Conservation (phyloP, 176 grass and related monocot species). For the Tuctoria greenei region DNA sequence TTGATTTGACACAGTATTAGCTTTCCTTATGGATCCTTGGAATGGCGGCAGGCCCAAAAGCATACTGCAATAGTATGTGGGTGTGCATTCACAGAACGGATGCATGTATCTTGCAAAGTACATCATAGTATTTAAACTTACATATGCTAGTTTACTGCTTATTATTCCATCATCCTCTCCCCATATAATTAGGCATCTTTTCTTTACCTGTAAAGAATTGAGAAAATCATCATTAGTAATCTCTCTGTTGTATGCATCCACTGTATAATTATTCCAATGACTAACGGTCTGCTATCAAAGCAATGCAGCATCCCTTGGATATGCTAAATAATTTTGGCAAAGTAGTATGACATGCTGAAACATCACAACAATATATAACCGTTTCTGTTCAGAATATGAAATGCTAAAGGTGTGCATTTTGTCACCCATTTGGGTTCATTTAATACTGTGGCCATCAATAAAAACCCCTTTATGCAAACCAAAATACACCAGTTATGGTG, state of each 20-base stretch:
- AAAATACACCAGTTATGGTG: neutral
- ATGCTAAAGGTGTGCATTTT: conserved; percentile 6
- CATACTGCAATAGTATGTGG: neutral
- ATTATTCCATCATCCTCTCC: conserved; percentile 83
- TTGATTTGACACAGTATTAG: neutral
- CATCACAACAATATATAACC: neutral
- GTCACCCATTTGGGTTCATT: neutral
- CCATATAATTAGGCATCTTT: conserved; percentile 83
- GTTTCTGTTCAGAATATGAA: neutral
- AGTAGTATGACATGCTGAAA: neutral
- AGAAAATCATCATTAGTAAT: conserved; percentile 1
- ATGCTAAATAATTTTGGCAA: neutral
- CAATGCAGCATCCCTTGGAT: neutral
- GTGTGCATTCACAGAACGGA: neutral
- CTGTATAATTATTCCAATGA: neutral
- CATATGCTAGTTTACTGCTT: conserved; percentile 65
- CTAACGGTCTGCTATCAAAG: neutral
- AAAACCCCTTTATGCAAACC: neutral
- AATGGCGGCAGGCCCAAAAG: neutral
- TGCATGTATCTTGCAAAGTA: neutral
- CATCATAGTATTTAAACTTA: conserved; percentile 40
- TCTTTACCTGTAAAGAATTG: conserved; percentile 60
- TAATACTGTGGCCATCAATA: neutral
- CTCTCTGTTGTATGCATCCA: neutral
- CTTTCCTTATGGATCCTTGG: neutral